Evolutionary conservation across 2,329 filamentous ascomycete species (phyloP), one percentile per base, ranked within the genome.

Genomic region (Chaetoscypha palmicola): DNA sequence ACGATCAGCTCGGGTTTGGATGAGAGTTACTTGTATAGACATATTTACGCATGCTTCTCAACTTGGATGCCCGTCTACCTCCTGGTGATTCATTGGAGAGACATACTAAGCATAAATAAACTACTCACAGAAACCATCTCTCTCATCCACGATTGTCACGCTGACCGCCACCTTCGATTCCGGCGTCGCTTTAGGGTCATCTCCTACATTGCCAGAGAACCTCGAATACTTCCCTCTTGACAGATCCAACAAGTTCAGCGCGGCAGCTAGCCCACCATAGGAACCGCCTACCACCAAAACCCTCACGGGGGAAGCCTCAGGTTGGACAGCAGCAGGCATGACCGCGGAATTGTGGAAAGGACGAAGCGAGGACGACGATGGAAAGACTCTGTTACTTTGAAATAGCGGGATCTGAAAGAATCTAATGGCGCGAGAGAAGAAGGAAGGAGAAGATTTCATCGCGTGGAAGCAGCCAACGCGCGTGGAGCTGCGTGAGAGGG

Each of bases 81-180:
- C 8, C 14, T 17, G 11, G 12, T 3, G 35, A 23, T 22, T 38
- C 17, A 38, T 12, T 17, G 30, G 38, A 38, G 38, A 23, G 11
- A 14, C 12, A 31, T 11, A 11, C 4, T 31, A 14, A 31, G 9
- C 9, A 7, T 9, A 16, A 16, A 4, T 9, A 5, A 3, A n/a
- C 32, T 37, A 65, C 81, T 55, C 68, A 89, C 84, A 89, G 62
- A 79, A 89, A n/a, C 86, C 86, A 68, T 90, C 85, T n/a, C 83
- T 70, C 62, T 89, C 83, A 56, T 90, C 84, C 19, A 86, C 78
- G 17, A 90, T 73, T 17, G 82, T 88, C 39, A 90, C 79, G 28
- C 87, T 74, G 11, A 86, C 64, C 1, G 76, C 70, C 34, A 82
- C 68, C 19, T 67, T 69, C 34, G 68, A 66, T 16, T 68, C 59